Conservation (phyloP, 2,329 filamentous ascomycete genomes). For the Ploettnerulaceae sp. region DNA sequence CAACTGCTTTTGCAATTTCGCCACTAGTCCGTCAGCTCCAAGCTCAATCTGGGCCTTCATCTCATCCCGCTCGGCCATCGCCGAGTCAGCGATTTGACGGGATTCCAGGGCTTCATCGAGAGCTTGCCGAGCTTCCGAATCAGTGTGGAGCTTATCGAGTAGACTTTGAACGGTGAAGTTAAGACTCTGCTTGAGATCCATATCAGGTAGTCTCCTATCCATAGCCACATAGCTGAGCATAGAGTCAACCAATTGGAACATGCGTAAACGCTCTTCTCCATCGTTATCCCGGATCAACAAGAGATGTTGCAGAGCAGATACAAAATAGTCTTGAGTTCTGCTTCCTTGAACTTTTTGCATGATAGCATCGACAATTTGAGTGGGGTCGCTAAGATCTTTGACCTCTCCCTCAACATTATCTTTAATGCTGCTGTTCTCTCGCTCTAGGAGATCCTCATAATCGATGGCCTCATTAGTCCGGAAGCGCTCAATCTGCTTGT, state of each 20-base stretch:
- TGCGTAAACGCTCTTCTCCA: constrained; percentile 82
- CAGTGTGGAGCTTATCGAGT: constrained; percentile 92
- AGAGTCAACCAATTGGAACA: constrained; percentile 97
- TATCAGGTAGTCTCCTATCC: constrained; percentile 90
- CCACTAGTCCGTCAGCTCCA: constrained; percentile 88
- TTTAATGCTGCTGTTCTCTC: constrained; percentile 84
- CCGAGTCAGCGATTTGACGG: constrained; percentile 88
- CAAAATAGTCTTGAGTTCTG: constrained; percentile 88
- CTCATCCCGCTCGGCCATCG: constrained; percentile 94
- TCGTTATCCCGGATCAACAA: constrained; percentile 88
- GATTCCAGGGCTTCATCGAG: constrained; percentile 88
- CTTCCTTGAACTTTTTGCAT: constrained; percentile 77
- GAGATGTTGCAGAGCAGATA: constrained; percentile 92
- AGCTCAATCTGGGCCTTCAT: constrained; percentile 84
- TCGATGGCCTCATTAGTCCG: constrained; percentile 93
- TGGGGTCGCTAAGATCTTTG: constrained; percentile 87
- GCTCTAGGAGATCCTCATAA: constrained; percentile 93
- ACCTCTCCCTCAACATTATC: constrained; percentile 64
- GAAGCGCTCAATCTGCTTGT: constrained; percentile 96
- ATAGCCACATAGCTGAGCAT: constrained; percentile 99
- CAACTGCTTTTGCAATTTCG: constrained; percentile 88
- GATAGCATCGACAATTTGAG: constrained; percentile 92
- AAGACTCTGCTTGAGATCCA: constrained; percentile 95
- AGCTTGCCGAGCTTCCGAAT: constrained; percentile 88
- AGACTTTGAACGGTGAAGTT: constrained; percentile 96